Conservation (phyloP, 345 rosid species). For the Populus euphratica region DNA sequence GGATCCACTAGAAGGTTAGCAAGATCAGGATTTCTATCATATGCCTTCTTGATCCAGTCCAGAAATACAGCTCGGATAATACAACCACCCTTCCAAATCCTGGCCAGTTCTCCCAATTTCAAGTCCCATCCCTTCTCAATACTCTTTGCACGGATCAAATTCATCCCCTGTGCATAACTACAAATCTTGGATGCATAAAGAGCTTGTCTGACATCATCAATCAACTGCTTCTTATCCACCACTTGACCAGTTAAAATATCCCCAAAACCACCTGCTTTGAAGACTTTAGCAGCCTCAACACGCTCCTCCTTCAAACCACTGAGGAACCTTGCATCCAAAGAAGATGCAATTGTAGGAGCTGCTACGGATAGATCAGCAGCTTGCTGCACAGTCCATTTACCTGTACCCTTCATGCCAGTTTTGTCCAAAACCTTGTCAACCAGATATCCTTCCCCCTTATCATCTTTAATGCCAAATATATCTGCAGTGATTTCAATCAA, state of each 20-base stretch:
- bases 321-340: conserved; percentile 85
- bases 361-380: conserved; percentile 95
- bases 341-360: conserved; percentile 87
- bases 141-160: conserved; percentile 88
- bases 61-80: conserved; percentile 88
- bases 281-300: conserved; percentile 77
- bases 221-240: conserved; percentile 73
- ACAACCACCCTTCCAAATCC: conserved; percentile 99
- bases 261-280: conserved; percentile 69
- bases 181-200: conserved; percentile 94
- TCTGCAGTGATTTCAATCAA: conserved; percentile 90
- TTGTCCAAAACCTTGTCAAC: conserved; percentile 95
- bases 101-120: conserved; percentile 88
- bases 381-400: conserved; percentile 98
- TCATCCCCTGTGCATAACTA: conserved; percentile 98
- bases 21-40: conserved; percentile 78
- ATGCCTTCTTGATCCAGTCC: conserved; percentile 95
- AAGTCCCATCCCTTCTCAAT: conserved; percentile 79
- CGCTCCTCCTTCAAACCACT: conserved; percentile 93
- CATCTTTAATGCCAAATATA: conserved; percentile 80
- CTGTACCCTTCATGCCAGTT: conserved; percentile 98
- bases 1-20: conserved; percentile 94
- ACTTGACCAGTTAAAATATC: conserved; percentile 55
- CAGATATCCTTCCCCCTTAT: conserved; percentile 77
- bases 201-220: conserved; percentile 84